Conservation (phyloP, 2,329 filamentous ascomycete species). For the Stachybotrys chartarum region DNA sequence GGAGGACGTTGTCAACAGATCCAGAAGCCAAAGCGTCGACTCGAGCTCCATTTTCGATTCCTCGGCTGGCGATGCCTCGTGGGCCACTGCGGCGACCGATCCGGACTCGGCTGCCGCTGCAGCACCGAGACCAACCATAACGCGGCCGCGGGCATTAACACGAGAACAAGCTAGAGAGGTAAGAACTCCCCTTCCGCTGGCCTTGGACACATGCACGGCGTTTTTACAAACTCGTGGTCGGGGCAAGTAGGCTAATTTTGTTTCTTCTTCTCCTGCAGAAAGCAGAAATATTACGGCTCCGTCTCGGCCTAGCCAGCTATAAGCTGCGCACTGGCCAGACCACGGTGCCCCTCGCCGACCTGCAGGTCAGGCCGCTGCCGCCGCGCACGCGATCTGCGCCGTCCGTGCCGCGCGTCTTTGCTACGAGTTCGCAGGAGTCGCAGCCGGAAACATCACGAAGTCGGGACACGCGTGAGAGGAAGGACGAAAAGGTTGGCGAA, state of each 20-base stretch:
- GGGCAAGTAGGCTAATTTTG: too few species aligned
- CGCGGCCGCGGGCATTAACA: slow-evolving; percentile 27
- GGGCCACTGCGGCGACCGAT: slow-evolving; percentile 42
- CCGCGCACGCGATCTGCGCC: slow-evolving; percentile 4
- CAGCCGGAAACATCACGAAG: not conserved
- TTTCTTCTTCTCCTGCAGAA: slow-evolving; percentile 31
- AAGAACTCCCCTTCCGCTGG: slow-evolving; percentile 6
- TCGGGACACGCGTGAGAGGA: too few species aligned
- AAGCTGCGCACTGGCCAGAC: slow-evolving; percentile 70
- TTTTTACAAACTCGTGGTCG: not conserved
- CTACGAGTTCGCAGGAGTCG: not conserved
- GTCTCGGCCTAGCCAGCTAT: slow-evolving; percentile 66
- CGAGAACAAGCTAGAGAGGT: slow-evolving; percentile 48
- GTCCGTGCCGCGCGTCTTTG: not conserved
- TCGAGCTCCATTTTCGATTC: slow-evolving; percentile 44
- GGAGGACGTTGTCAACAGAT: slow-evolving; percentile 9
- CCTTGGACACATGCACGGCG: not conserved
- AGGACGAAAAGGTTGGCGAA: not conserved
- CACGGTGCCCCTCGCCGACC: slow-evolving; percentile 53
- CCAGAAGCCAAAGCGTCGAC: slow-evolving; percentile 29
- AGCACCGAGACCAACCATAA: slow-evolving; percentile 4
- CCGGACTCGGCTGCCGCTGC: slow-evolving; percentile 24
- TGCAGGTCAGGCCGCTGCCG: slow-evolving; percentile 35
- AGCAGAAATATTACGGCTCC: slow-evolving; percentile 58
- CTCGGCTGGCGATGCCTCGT: slow-evolving; percentile 39